Evolutionary conservation across 352 stramenopile species (phyloP).

Genomic region (Thalassiosira exigua): DNA sequence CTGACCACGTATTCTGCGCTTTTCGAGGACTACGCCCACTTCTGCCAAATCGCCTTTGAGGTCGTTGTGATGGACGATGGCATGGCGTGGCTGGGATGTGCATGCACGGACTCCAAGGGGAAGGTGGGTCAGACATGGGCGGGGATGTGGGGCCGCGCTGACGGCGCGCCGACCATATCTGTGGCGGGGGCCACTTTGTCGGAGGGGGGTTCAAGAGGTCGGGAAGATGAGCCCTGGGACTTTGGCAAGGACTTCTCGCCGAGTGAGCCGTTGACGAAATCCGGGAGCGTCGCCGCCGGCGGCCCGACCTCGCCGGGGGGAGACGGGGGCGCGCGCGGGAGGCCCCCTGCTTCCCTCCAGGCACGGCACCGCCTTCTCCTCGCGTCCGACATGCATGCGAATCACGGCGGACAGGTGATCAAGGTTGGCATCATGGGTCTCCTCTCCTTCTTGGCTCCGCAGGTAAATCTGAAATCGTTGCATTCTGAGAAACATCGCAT

Average conservation of each 20-base stretch:
- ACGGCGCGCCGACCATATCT: conserved; percentile 71
- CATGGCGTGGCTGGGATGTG: conserved; percentile 71
- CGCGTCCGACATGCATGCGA: conserved; percentile 56
- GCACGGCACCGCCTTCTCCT: conserved; percentile 77
- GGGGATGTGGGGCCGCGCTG: conserved; percentile 68
- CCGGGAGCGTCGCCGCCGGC: neutral
- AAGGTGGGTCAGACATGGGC: conserved; percentile 73
- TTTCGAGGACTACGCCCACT: conserved; percentile 79
- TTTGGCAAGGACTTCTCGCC: conserved; percentile 24
- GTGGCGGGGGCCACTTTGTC: too few relatives aligned
- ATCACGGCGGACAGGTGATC: conserved; percentile 44
- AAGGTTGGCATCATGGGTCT: conserved; percentile 61
- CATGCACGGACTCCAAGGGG: conserved; percentile 68
- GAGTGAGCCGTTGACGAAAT: conserved; percentile 18
- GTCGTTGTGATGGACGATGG: conserved; percentile 79
- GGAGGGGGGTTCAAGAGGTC: too few relatives aligned
- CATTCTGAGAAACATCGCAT: too few relatives aligned
- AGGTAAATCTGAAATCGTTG: too few relatives aligned
- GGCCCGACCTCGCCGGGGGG: neutral
- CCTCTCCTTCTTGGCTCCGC: conserved; percentile 74
- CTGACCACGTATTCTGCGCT: conserved; percentile 75
- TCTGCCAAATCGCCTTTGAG: conserved; percentile 80
- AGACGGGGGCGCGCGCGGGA: neutral
- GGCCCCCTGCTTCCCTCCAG: conserved; percentile 69
- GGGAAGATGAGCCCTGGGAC: conserved; percentile 7